Percentiles rank a stretch among this genome's conserved stretches.
These are phyloP conservation scores for Fagopyrum tataricum DNA, from an alignment of 148 eudicot species.

Conservation along the genomic window DNA sequence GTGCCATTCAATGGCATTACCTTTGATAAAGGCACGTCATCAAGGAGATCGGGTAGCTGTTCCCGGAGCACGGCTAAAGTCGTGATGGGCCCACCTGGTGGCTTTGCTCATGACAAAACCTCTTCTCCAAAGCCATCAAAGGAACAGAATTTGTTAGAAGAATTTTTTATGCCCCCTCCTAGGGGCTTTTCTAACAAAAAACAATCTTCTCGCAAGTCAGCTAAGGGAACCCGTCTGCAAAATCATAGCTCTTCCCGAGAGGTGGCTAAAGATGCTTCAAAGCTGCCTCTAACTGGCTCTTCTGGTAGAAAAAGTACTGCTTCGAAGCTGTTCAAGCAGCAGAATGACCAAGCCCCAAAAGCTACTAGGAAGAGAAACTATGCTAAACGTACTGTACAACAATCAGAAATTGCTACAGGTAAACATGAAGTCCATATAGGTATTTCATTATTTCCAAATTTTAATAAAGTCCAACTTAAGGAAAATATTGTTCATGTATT, in stretches of 20 bases:
- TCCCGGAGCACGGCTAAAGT: neutral
- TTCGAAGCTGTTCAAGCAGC: neutral
- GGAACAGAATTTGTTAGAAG: neutral
- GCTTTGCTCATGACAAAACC: neutral
- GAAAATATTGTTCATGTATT: neutral
- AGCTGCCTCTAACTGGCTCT: neutral
- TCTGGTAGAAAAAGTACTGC: neutral
- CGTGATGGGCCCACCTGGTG: slow-evolving; percentile 13
- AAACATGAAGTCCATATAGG: slow-evolving; percentile 1
- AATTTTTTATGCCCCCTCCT: slow-evolving; percentile 5
- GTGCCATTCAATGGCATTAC: neutral
- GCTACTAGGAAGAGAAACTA: slow-evolving; percentile 8
- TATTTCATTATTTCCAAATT: neutral
- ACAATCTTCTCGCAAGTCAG: neutral
- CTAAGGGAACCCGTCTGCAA: slow-evolving; percentile 1
- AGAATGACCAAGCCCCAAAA: neutral
- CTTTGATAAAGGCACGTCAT: slow-evolving; percentile 1
- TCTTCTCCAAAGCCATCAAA: neutral
- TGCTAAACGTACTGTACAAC: slow-evolving; percentile 14
- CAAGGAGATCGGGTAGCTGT: slow-evolving; percentile 2
- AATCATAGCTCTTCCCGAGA: slow-evolving; percentile 7
- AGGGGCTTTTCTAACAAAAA: neutral
- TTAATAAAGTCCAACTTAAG: too few relatives aligned
- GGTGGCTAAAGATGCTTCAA: neutral
- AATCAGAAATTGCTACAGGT: neutral